These are phyloP conservation scores for Waitea zeae DNA, from an alignment of 1,284 basidiomycete species.

Conservation along the genomic window DNA sequence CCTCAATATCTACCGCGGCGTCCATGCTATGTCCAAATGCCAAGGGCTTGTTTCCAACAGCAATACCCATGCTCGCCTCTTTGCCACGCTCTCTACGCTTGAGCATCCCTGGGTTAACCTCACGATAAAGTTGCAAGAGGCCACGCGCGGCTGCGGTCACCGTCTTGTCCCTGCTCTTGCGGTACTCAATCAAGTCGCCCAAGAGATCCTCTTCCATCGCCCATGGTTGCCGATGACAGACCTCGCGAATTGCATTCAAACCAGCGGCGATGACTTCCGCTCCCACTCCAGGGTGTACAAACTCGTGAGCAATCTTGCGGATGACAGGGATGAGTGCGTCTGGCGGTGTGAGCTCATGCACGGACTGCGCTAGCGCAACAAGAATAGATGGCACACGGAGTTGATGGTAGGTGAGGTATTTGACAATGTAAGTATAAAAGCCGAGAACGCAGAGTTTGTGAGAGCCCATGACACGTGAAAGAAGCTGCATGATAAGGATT, in stretches of 20 bases:
- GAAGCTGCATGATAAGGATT: conserved; percentile 92
- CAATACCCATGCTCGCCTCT: conserved; percentile 63
- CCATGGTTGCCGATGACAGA: conserved; percentile 90
- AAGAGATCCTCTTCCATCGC: conserved; percentile 91
- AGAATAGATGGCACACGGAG: conserved; percentile 90
- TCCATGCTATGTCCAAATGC: conserved; percentile 69
- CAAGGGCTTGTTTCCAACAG: conserved; percentile 41
- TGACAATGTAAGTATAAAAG: conserved; percentile 96
- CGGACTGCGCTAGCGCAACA: conserved; percentile 87
- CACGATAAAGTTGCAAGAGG: conserved; percentile 83
- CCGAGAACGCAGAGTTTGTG: conserved; percentile 90
- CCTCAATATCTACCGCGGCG: conserved; percentile 80
- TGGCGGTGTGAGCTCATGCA: conserved; percentile 91
- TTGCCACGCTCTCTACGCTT: conserved; percentile 84
- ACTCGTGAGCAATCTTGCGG: conserved; percentile 86
- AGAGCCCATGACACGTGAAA: conserved; percentile 86
- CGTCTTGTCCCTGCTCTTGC: conserved; percentile 89
- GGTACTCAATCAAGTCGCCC: conserved; percentile 86
- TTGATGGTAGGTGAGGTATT: conserved; percentile 88
- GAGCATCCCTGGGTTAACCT: conserved; percentile 90
- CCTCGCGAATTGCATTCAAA: conserved; percentile 87
- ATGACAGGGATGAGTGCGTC: conserved; percentile 85
- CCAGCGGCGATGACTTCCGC: conserved; percentile 93
- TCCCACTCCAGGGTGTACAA: conserved; percentile 95
- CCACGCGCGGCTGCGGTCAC: conserved; percentile 82